Percentiles rank a stretch among this genome's conserved stretches.
phyloP scores from a whole-genome alignment of 805 yeast genomes.

The Sungouiella blattae region DNA sequence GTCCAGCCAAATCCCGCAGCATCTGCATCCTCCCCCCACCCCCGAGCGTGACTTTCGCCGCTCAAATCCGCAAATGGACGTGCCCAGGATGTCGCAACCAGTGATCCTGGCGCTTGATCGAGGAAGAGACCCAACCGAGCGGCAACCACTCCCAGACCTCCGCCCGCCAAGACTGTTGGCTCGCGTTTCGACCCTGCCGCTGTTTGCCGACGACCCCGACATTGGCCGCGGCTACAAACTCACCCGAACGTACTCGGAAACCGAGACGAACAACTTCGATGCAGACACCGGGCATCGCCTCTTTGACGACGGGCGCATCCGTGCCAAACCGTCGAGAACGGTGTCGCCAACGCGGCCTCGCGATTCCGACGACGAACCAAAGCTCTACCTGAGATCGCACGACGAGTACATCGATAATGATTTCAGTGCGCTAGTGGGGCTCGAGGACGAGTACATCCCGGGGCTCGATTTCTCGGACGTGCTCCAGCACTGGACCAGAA shows the following conservation, averaged over 20 bases:
- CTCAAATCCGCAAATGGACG: no score
- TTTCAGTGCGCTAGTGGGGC: constrained; percentile 36
- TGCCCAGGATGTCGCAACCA: no score
- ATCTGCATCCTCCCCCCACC: no score
- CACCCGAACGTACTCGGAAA: constrained; percentile 61
- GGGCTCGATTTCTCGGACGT: constrained; percentile 56
- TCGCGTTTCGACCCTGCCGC: constrained; percentile 5
- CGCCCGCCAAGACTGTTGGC: background rate
- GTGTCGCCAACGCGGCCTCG: constrained; percentile 9
- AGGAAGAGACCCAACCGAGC: no score
- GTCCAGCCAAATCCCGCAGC: no score
- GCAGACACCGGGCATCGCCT: constrained; percentile 50
- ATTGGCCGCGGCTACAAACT: constrained; percentile 26
- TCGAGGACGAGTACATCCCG: constrained; percentile 77
- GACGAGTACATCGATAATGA: constrained; percentile 17
- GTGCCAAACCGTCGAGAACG: constrained; percentile 35
- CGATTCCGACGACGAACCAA: constrained; percentile 4
- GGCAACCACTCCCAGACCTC: background rate
- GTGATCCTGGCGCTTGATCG: no score
- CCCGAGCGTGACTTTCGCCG: no score
- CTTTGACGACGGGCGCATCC: constrained; percentile 49
- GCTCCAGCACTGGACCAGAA: constrained; percentile 45
- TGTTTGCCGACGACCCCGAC: constrained; percentile 1
- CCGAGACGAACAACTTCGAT: constrained; percentile 60
- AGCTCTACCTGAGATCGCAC: constrained; percentile 33